Evolutionary conservation across 768 basidiomycete genomes (phyloP), one percentile per base, ranked within the genome.

Genomic region (Paxillus ammoniavirescens): DNA sequence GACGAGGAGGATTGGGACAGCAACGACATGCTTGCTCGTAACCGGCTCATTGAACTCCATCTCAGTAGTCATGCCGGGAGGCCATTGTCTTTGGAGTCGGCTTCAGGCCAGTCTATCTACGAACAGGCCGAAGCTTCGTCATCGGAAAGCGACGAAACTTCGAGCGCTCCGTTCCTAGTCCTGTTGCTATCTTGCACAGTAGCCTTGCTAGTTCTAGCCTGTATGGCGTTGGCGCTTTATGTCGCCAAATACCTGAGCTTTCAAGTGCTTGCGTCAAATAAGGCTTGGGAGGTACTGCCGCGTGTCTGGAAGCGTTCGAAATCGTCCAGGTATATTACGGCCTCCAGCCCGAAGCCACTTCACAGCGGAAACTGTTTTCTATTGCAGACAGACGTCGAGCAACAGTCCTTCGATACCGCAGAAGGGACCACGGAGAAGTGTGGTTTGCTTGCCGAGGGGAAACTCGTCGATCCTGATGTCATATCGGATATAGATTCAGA

Each of bases 101-200:
- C 28, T 14, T 28, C 26, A 23, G 15, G 23, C 42, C 10, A 26
- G 26, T 10, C 42, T 23, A 37, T 23, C n/a, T 35, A 36, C 8
- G 38, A 49, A 33, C 46, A 36, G 40, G 38, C 26, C 5, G 42
- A n/a, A 5, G 14, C 9, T 17, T 15, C 23, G 2, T 26, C 26
- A 31, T 44, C 30, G 21, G 33, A 49, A 8, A 13, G 21, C 15
- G 45, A 37, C 33, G 30, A 50, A n/a, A 1, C 45, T 7, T 15
- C 62, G 7, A 41, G 46, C 30, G n/a, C 50, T 8, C 42, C 61
- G 0, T 42, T 67, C 2, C 49, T 58, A 6, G 58, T 67, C 9
- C 41, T 71, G 14, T 49, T 52, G 33, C 61, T 69, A 44, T 65
- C 68, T n/a, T 69, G 67, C 42, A 13, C 62, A 7, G 58, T 54